Evolutionary conservation across 1,139 yeast genomes (phyloP), one percentile per base, ranked within the genome.

Genomic region (Kurtzmaniella quercitrusa): DNA sequence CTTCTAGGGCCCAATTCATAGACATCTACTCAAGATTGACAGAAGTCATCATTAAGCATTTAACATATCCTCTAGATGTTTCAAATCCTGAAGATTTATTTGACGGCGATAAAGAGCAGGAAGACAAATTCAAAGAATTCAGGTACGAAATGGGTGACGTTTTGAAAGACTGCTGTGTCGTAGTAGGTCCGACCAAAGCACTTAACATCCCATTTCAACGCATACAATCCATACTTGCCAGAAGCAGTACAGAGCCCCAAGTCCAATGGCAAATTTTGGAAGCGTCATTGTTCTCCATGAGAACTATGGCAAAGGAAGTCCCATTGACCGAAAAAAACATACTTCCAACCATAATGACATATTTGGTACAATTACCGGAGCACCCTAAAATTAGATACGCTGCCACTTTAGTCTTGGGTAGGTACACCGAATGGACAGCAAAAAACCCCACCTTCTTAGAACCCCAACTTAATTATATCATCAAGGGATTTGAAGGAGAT

Each of bases 71-170:
- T 7, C 61, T 68, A 14, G 72, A 67, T 3, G 63, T 60, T 2
- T 63, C 67, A 42, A 70, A 66, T 26, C 71, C 70, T 22, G 68
- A 66, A 39, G 57, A 65, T 43, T 59, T 78, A 36, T 82, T 83
- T 50, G 71, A 68, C 37, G 83, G 82, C 32, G 84, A 82, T 54
- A 75, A 74, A 48, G 97, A 89, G 60, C 87, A 81, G 45, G 96
- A 89, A 59, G 99, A 93, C 57, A 88, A 88, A 60, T 94, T 94
- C 61, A 83, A 88, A 55, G 95, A 88, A 44, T 93, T 91, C 63
- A 75, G 99, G 55, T 94, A 93, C 63, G 96, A 89, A 48, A 88
- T 93, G 87, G 98, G 98, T 23, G 98, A 93, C 60, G 96, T 93
- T 11, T 69, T 94, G 49, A 94, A 93, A 58, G 96, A 91, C 60